Percentiles rank a stretch among this genome's conserved stretches.
phyloP scores from a whole-genome alignment of 2,329 filamentous ascomycete genomes.

The Fusarium marasasianum region DNA sequence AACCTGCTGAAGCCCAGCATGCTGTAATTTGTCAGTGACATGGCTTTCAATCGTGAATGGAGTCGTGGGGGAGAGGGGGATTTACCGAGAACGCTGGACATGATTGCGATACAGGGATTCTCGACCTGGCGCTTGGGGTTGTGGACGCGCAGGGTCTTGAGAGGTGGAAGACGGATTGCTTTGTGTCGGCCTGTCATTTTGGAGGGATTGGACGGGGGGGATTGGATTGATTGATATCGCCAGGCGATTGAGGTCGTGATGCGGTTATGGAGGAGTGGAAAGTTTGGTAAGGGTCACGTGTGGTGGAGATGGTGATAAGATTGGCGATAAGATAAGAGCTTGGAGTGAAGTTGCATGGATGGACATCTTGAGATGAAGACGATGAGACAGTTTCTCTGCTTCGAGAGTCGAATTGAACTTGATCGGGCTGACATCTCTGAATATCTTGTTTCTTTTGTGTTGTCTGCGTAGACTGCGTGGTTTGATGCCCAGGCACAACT shows the following conservation, averaged over 20 bases:
- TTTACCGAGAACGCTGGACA: constrained; percentile 66
- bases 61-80: background rate
- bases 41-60: background rate
- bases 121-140: constrained; percentile 59
- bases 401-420: background rate
- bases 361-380: background rate
- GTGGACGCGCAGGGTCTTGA: constrained; percentile 64
- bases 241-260: constrained; percentile 3
- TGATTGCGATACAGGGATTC: constrained; percentile 65
- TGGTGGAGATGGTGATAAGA: background rate
- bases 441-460: rapidly evolving
- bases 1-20: constrained; percentile 85
- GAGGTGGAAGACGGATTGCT: constrained; percentile 66
- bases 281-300: constrained; percentile 42
- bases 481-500: background rate
- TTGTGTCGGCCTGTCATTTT: constrained; percentile 58
- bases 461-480: background rate
- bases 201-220: background rate
- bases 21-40: constrained; percentile 57
- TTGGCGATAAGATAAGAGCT: constrained; percentile 11
- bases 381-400: background rate
- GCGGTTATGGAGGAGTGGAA: constrained; percentile 23
- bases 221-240: background rate
- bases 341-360: background rate
- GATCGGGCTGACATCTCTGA: rapidly evolving